Conservation (phyloP, 2,329 filamentous ascomycete species). For the Pyrenochaeta sp. region DNA sequence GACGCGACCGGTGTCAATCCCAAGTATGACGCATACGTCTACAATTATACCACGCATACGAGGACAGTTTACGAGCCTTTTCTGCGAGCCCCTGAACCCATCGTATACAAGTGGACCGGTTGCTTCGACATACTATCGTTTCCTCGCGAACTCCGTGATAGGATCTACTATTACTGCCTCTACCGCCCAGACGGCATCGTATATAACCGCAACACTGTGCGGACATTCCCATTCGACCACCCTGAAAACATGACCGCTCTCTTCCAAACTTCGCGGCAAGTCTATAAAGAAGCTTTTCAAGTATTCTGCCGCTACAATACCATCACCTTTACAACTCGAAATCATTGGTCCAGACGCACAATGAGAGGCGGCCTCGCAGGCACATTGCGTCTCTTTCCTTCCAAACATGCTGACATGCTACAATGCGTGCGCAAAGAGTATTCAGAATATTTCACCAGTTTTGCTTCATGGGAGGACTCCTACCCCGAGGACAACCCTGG, state of each 20-base stretch:
- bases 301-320: slow-evolving; percentile 23
- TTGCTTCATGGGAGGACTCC: not conserved
- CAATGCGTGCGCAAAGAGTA: not conserved
- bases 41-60: not conserved
- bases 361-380: not conserved
- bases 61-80: not conserved
- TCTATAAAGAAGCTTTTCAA: slow-evolving; percentile 28
- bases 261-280: slow-evolving; percentile 22
- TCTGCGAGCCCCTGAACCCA: not conserved
- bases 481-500: not conserved
- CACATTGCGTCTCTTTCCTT: slow-evolving; percentile 25
- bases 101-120: slow-evolving; percentile 16
- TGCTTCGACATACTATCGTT: slow-evolving; percentile 22
- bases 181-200: slow-evolving; percentile 13
- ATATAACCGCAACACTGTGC: not conserved
- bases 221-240: not conserved
- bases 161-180: slow-evolving; percentile 25
- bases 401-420: slow-evolving; percentile 7
- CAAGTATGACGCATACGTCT: not conserved
- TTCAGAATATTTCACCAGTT: too few species aligned
- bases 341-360: too few species aligned
- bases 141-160: slow-evolving; percentile 32
- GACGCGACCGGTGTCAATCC: not conserved
- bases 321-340: too few species aligned
- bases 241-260: slow-evolving; percentile 14